These are phyloP conservation scores for Pseudevernia furfuracea DNA, from an alignment of 495 filamentous ascomycete species.

Conservation along the genomic window DNA sequence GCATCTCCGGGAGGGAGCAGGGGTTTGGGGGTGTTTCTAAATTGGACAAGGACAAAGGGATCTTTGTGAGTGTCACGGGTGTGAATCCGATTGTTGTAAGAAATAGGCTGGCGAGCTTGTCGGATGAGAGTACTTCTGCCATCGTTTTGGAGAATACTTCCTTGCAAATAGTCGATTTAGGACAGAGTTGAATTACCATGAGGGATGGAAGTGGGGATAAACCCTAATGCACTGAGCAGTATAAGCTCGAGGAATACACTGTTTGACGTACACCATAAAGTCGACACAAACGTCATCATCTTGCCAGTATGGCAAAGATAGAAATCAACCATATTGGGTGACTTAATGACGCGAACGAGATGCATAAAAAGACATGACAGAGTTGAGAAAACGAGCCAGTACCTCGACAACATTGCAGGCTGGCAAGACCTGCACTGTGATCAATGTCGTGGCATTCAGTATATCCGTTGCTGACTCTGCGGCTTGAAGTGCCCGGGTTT, in stretches of 20 bases:
- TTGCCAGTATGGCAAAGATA: background rate
- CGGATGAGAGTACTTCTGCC: background rate
- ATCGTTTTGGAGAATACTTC: background rate
- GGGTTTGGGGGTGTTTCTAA: background rate
- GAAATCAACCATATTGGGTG: background rate
- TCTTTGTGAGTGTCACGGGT: slow-evolving; percentile 3
- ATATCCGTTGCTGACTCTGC: too few relatives aligned
- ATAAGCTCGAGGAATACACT: background rate
- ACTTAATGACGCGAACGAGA: too few relatives aligned
- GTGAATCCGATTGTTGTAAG: background rate
- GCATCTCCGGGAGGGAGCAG: background rate
- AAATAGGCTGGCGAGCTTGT: background rate
- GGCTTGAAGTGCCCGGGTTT: too few relatives aligned
- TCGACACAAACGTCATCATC: background rate
- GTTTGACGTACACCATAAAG: background rate
- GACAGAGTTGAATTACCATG: background rate
- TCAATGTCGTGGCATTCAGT: too few relatives aligned
- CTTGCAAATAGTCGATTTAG: background rate
- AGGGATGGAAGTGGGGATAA: background rate
- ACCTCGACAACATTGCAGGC: too few relatives aligned
- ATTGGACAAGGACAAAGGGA: background rate
- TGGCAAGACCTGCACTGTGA: too few relatives aligned
- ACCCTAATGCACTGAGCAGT: background rate
- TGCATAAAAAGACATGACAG: too few relatives aligned
- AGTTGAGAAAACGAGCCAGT: too few relatives aligned